Conservation (phyloP, 1,284 basidiomycete species). For the Ganoderma lucidum region DNA sequence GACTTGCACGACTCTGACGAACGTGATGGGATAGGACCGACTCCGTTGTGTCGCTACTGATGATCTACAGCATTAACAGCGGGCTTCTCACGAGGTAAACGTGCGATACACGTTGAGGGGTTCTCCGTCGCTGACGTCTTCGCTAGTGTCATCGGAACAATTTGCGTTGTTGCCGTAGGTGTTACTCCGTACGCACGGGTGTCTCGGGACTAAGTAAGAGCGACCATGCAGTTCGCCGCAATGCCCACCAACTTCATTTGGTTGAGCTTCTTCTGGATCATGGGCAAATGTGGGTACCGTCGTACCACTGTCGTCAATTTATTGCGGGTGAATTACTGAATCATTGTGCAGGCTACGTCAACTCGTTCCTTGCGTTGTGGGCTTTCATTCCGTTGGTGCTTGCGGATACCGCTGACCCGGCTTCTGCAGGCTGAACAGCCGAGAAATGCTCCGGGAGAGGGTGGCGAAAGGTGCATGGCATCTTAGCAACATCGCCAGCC, state of each 20-base stretch:
- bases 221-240: slow-evolving; percentile 35
- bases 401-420: background rate
- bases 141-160: slow-evolving; percentile 39
- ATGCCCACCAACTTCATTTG: slow-evolving; percentile 44
- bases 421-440: slow-evolving; percentile 34
- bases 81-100: slow-evolving; percentile 42
- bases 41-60: slow-evolving; percentile 41
- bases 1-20: background rate
- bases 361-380: slow-evolving; percentile 39
- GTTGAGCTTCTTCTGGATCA: slow-evolving; percentile 44
- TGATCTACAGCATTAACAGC: slow-evolving; percentile 45
- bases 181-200: background rate
- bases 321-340: background rate
- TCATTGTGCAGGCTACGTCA: slow-evolving; percentile 37
- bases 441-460: slow-evolving; percentile 34
- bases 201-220: background rate
- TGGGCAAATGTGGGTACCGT: slow-evolving; percentile 41
- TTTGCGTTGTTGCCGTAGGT: slow-evolving; percentile 35
- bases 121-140: background rate
- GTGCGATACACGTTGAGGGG: background rate
- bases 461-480: slow-evolving; percentile 29
- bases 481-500: slow-evolving; percentile 25
- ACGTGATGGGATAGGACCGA: slow-evolving; percentile 37
- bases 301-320: no score
- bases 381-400: slow-evolving; percentile 5